phyloP scores from a whole-genome alignment of 139 green algal species.

The Yamagishiella unicocca region DNA sequence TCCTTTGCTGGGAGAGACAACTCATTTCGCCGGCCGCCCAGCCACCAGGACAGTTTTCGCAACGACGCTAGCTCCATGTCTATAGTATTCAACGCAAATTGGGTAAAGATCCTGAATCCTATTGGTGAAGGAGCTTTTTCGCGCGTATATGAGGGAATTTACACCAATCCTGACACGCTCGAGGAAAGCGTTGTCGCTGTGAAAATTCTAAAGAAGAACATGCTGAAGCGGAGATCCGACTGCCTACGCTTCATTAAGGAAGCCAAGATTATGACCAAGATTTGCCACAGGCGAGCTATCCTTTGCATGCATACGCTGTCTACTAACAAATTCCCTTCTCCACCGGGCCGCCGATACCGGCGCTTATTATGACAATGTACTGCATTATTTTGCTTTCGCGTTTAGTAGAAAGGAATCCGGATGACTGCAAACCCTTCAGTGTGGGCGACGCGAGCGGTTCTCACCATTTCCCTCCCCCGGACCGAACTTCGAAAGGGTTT shows the following conservation, averaged over 20 bases:
- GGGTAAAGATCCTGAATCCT: constrained; percentile 54
- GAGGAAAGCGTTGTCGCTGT: constrained; percentile 61
- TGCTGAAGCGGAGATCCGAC: constrained; percentile 53
- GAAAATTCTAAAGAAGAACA: constrained; percentile 62
- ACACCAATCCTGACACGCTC: constrained; percentile 57
- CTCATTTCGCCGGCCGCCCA: background rate
- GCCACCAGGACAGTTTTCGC: constrained; percentile 28
- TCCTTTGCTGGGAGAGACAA: background rate
- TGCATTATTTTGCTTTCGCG: no score
- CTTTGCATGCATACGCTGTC: no score
- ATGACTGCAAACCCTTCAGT: no score
- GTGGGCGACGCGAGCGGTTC: no score
- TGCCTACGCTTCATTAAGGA: constrained; percentile 69
- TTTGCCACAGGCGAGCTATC: constrained; percentile 44
- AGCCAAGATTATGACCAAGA: constrained; percentile 68
- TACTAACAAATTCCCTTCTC: no score
- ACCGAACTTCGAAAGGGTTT: no score
- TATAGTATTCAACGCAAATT: constrained; percentile 57
- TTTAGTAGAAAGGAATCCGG: no score
- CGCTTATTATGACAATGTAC: no score
- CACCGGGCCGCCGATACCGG: no score
- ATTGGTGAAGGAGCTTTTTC: constrained; percentile 65
- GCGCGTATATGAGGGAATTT: constrained; percentile 62
- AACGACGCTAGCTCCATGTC: constrained; percentile 26
- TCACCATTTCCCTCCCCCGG: no score